phyloP scores from a whole-genome alignment of 148 eudicot species.

The Rhododendron mucronatum region DNA sequence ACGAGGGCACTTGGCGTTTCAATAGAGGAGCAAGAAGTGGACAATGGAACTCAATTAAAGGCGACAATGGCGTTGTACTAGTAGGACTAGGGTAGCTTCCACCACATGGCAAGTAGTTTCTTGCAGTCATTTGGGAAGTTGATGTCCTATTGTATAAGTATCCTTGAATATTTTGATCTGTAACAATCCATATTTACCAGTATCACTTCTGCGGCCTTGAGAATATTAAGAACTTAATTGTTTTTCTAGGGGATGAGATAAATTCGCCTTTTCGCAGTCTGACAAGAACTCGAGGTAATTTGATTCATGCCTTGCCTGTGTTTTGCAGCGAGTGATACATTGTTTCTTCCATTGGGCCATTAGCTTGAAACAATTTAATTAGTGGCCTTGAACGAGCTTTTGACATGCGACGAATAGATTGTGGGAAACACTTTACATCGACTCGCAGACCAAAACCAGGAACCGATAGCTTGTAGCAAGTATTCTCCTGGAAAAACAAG shows the following conservation, averaged over 20 bases:
- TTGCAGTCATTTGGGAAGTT: not conserved
- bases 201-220: not conserved
- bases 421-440: no score
- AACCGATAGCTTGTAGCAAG: not conserved
- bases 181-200: not conserved
- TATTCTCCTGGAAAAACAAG: not conserved
- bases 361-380: no score
- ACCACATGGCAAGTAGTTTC: not conserved
- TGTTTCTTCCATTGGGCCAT: not conserved
- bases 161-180: not conserved
- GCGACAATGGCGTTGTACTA: not conserved
- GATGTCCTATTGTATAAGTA: not conserved
- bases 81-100: not conserved
- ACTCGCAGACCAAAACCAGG: not conserved
- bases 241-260: not conserved
- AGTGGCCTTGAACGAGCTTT: not conserved
- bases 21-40: not conserved
- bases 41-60: not conserved
- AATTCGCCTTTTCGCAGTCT: not conserved
- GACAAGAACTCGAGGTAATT: not conserved
- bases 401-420: not conserved
- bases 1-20: not conserved
- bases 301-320: not conserved
- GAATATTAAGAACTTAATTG: not conserved
- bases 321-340: not conserved